phyloP scores from a whole-genome alignment of 495 filamentous ascomycete species.

The Collariella sp. region DNA sequence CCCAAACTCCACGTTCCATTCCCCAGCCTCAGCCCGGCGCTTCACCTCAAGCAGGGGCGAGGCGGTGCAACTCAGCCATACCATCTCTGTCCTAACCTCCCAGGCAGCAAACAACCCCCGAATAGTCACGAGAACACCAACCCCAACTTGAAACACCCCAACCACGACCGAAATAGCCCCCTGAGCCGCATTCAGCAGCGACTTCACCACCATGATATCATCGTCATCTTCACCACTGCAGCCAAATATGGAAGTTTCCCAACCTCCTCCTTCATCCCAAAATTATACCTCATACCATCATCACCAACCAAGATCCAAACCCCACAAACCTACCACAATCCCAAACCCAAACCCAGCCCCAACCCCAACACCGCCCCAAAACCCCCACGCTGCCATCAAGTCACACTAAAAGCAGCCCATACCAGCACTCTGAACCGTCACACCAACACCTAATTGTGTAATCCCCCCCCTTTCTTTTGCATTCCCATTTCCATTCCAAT shows the following conservation, averaged over 20 bases:
- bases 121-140: no score
- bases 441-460: no score
- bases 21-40: neutral
- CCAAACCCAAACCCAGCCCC: no score
- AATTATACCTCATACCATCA: neutral
- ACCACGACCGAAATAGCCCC: neutral
- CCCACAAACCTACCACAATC: no score
- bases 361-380: no score
- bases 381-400: no score
- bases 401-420: no score
- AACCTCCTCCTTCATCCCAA: neutral
- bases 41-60: constrained; percentile 1
- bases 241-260: neutral
- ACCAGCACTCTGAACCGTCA: no score
- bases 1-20: neutral
- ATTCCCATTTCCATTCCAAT: no score
- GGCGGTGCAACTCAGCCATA: constrained; percentile 5
- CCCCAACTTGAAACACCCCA: no score
- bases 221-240: neutral
- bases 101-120: neutral
- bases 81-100: neutral
- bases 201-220: neutral
- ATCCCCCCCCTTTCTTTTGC: no score
- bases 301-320: neutral
- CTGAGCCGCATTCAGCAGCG: neutral